Evolutionary conservation across 1,139 yeast species (phyloP).

Genomic region (Scheffersomyces parashehatae): DNA sequence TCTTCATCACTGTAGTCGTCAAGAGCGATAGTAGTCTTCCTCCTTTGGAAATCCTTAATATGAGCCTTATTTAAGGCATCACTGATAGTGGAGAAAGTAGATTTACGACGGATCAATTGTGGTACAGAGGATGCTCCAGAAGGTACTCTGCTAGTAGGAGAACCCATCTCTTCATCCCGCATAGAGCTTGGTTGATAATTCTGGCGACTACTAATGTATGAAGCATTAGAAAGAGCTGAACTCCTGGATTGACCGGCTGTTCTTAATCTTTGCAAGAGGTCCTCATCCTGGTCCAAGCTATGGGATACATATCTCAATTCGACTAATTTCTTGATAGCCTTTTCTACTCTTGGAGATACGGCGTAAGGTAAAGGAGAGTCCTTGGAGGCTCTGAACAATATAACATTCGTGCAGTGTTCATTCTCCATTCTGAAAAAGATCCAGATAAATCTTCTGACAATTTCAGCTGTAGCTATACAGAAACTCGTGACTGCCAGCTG

Average conservation of each 20-base stretch:
- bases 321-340: constrained; percentile 44
- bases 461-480: constrained; percentile 77
- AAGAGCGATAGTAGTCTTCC: constrained; percentile 35
- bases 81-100: constrained; percentile 49
- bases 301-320: constrained; percentile 26
- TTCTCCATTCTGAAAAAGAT: constrained; percentile 89
- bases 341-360: constrained; percentile 36
- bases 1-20: constrained; percentile 44
- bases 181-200: background rate
- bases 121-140: constrained; percentile 9
- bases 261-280: background rate
- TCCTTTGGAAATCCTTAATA: constrained; percentile 83
- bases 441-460: constrained; percentile 84
- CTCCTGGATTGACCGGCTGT: constrained; percentile 2
- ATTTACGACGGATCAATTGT: constrained; percentile 25
- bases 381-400: constrained; percentile 79
- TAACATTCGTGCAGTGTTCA: constrained; percentile 90
- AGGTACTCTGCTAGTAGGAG: constrained; percentile 8
- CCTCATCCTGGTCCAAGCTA: background rate
- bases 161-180: constrained; percentile 13
- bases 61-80: constrained; percentile 76
- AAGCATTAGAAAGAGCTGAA: background rate
- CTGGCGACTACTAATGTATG: background rate
- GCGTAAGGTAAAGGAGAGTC: constrained; percentile 85
- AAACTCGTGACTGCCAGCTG: constrained; percentile 93